A percentile compares a stretch with the other conserved stretches of the same genome.
phyloP scores from a whole-genome alignment of 1,284 basidiomycete species.

The Malassezia equina region DNA sequence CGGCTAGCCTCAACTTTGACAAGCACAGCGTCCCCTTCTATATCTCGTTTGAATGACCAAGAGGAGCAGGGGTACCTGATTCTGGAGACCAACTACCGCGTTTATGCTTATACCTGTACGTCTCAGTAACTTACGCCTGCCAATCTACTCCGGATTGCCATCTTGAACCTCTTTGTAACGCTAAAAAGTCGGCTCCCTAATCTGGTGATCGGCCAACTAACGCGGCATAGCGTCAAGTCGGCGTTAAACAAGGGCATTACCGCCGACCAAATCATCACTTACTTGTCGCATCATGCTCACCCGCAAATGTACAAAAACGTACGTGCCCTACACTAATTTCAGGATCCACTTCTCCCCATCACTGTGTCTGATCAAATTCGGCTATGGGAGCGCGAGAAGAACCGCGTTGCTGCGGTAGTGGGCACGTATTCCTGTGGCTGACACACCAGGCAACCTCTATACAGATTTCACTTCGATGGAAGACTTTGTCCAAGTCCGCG shows the following conservation, averaged over 20 bases:
- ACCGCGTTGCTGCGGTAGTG: constrained; percentile 57
- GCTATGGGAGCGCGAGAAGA: constrained; percentile 92
- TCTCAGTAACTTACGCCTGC: constrained; percentile 51
- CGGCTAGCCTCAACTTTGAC: constrained; percentile 85
- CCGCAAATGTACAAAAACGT: constrained; percentile 94
- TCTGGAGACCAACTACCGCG: constrained; percentile 92
- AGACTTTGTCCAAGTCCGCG: constrained; percentile 75
- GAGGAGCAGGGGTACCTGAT: constrained; percentile 70
- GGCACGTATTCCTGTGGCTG: constrained; percentile 52
- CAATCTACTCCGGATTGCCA: constrained; percentile 89
- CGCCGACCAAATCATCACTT: constrained; percentile 93
- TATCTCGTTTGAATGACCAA: constrained; percentile 38
- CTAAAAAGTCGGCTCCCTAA: constrained; percentile 91
- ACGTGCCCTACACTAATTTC: constrained; percentile 34
- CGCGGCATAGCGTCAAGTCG: constrained; percentile 84
- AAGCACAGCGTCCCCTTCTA: constrained; percentile 51
- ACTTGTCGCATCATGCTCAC: constrained; percentile 86
- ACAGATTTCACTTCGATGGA: constrained; percentile 72
- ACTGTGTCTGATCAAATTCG: constrained; percentile 97
- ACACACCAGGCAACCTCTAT: constrained; percentile 55
- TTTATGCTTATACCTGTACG: constrained; percentile 91
- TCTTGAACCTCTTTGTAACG: constrained; percentile 84
- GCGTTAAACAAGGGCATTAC: constrained; percentile 90
- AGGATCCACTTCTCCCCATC: constrained; percentile 82
- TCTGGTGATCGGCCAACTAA: constrained; percentile 85